phyloP scores from a whole-genome alignment of 805 yeast genomes.

The Candida berthetii region DNA sequence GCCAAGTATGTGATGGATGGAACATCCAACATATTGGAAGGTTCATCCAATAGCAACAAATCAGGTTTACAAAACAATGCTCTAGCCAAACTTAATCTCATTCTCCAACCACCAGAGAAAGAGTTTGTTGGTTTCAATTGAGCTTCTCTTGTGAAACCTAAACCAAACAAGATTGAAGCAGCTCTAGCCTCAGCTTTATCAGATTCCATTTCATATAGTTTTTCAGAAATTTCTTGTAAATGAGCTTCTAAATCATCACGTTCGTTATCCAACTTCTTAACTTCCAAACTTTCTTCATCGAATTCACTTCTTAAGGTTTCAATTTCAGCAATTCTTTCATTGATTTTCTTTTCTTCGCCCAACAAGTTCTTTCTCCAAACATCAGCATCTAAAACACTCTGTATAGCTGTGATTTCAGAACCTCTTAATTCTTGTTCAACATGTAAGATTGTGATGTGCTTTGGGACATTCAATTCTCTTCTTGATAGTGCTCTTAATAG shows the following conservation, averaged over 20 bases:
- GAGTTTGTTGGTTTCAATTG: slow-evolving; percentile 81
- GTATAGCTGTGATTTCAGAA: slow-evolving; percentile 85
- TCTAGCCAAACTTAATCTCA: slow-evolving; percentile 97
- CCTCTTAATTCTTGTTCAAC: slow-evolving; percentile 98
- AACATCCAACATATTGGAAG: slow-evolving; percentile 99
- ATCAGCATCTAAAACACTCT: slow-evolving; percentile 97
- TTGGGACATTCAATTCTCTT: slow-evolving; percentile 91
- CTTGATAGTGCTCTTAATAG: slow-evolving; percentile 84
- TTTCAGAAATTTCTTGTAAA: slow-evolving; percentile 73
- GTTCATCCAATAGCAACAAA: slow-evolving; percentile 89
- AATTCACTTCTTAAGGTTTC: slow-evolving; percentile 64
- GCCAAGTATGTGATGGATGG: slow-evolving; percentile 95
- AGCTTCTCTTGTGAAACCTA: slow-evolving; percentile 88
- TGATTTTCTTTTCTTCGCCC: slow-evolving; percentile 67
- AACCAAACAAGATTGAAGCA: slow-evolving; percentile 85
- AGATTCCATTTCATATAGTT: slow-evolving; percentile 87
- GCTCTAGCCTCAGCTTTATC: slow-evolving; percentile 98
- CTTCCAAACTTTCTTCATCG: slow-evolving; percentile 70
- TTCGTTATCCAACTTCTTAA: slow-evolving; percentile 79
- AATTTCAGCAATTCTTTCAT: slow-evolving; percentile 70
- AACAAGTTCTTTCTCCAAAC: slow-evolving; percentile 95
- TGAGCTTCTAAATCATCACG: slow-evolving; percentile 79
- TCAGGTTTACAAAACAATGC: slow-evolving; percentile 98
- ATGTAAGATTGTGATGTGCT: slow-evolving; percentile 90
- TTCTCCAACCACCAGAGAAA: slow-evolving; percentile 99